Conservation (phyloP, 1,284 basidiomycete species). For the Ganoderma sinense region DNA sequence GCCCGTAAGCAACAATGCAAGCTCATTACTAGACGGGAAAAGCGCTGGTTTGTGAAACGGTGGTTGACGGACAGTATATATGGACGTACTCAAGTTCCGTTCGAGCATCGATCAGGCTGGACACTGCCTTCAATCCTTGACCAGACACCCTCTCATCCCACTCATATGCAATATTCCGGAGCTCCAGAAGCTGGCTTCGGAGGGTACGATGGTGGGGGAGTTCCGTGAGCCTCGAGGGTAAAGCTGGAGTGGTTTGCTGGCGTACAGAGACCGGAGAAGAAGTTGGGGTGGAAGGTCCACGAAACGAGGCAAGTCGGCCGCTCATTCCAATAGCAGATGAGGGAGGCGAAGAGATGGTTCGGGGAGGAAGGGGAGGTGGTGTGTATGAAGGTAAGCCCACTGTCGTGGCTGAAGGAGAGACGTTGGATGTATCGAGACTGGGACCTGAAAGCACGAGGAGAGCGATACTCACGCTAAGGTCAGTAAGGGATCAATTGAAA, state of each 20-base stretch:
- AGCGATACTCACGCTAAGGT: conserved; percentile 18
- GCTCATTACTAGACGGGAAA: conserved; percentile 58
- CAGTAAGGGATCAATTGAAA: not conserved
- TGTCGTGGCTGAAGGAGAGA: not conserved
- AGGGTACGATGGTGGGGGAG: conserved; percentile 78
- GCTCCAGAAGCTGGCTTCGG: conserved; percentile 67
- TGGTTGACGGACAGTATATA: not conserved
- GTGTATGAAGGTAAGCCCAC: not conserved
- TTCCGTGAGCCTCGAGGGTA: conserved; percentile 63
- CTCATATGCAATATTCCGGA: conserved; percentile 63
- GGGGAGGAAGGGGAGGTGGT: not conserved
- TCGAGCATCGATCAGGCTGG: conserved; percentile 69
- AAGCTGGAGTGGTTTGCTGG: conserved; percentile 50
- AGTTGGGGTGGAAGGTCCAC: conserved; percentile 76
- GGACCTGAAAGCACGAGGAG: not conserved
- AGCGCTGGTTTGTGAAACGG: conserved; percentile 2
- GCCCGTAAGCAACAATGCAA: conserved; percentile 58
- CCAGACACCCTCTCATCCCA: conserved; percentile 81
- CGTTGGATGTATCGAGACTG: not conserved
- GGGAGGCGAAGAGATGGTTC: not conserved
- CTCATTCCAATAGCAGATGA: conserved; percentile 37
- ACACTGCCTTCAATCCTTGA: conserved; percentile 76
- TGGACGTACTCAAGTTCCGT: conserved; percentile 78
- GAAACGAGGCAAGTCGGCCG: conserved; percentile 73
- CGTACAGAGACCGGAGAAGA: conserved; percentile 63